Evolutionary conservation across 257 asterid species (phyloP).

Genomic region (Galeopsis tetrahit): DNA sequence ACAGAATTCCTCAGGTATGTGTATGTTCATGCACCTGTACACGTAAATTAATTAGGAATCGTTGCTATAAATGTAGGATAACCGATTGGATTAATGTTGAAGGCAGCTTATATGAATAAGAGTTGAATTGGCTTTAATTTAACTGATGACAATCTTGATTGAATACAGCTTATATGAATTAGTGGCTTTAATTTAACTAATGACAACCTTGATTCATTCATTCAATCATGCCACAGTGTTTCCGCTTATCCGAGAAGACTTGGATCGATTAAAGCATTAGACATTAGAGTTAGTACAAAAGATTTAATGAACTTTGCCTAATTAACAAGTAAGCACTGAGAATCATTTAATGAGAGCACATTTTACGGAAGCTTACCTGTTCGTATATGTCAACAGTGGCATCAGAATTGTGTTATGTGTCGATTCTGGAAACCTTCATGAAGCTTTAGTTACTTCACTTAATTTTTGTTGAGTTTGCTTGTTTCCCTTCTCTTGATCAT

Average conservation of each 20-base stretch:
- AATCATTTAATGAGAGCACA: not conserved
- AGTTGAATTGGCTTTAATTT: slow-evolving; percentile 12
- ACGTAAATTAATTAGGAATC: slow-evolving; percentile 6
- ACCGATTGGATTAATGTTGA: not conserved
- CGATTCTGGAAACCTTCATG: not conserved
- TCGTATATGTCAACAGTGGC: not conserved
- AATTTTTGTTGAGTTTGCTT: not conserved
- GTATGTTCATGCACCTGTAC: slow-evolving; percentile 14
- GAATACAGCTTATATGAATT: not conserved
- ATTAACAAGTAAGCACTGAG: not conserved
- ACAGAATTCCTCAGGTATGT: slow-evolving; percentile 30
- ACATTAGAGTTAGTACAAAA: not conserved
- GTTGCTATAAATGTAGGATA: slow-evolving; percentile 5
- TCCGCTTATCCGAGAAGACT: not conserved
- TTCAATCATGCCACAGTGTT: not conserved
- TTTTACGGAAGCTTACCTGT: not conserved
- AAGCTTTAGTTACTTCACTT: not conserved
- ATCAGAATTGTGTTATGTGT: not conserved
- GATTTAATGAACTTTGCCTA: not conserved
- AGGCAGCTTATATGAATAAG: not conserved
- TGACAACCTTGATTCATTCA: not conserved
- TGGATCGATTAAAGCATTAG: not conserved
- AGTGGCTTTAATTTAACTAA: slow-evolving; percentile 8
- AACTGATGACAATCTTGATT: not conserved
- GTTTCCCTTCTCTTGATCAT: slow-evolving; percentile 6